These are phyloP conservation scores for Piloderma croceum DNA, from an alignment of 768 basidiomycete genomes.

Conservation along the genomic window DNA sequence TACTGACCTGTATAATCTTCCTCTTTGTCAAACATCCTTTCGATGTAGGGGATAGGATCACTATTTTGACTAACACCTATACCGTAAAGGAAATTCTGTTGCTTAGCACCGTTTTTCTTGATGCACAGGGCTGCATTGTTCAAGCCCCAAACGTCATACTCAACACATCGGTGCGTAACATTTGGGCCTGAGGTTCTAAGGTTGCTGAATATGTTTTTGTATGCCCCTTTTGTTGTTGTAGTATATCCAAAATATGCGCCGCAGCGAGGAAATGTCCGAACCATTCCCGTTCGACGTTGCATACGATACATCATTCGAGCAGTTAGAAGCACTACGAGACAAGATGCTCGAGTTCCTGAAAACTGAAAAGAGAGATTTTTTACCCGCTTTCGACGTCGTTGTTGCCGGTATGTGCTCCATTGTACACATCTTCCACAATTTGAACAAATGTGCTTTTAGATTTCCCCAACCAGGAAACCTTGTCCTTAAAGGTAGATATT, in stretches of 20 bases:
- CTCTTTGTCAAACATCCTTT: conserved; percentile 83
- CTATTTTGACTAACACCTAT: conserved; percentile 47
- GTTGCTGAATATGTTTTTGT: no score
- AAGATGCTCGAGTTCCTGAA: conserved; percentile 78
- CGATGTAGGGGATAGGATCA: conserved; percentile 75
- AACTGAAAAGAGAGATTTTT: conserved; percentile 67
- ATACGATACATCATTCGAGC: conserved; percentile 74
- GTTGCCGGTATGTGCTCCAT: conserved; percentile 45
- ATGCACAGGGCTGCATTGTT: conserved; percentile 37
- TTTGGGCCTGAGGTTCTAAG: no score
- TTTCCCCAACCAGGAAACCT: conserved; percentile 74
- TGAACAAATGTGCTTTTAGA: conserved; percentile 39
- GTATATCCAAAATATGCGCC: not conserved
- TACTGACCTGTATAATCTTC: conserved; percentile 84
- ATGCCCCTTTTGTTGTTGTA: no score
- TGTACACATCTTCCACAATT: not conserved
- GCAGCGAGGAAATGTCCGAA: conserved; percentile 56
- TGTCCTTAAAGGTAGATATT: conserved; percentile 74
- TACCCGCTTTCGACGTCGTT: conserved; percentile 66
- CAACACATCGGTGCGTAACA: conserved; percentile 43
- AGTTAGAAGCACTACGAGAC: conserved; percentile 68
- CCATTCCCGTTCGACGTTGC: conserved; percentile 76
- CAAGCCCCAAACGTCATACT: conserved; percentile 67
- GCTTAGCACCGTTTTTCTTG: conserved; percentile 68
- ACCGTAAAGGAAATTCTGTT: conserved; percentile 87